Percentiles rank a stretch among this genome's conserved stretches.
Evolutionary conservation across 106 monocot genomes (phyloP).

Genomic region (Narthecium ossifragum): DNA sequence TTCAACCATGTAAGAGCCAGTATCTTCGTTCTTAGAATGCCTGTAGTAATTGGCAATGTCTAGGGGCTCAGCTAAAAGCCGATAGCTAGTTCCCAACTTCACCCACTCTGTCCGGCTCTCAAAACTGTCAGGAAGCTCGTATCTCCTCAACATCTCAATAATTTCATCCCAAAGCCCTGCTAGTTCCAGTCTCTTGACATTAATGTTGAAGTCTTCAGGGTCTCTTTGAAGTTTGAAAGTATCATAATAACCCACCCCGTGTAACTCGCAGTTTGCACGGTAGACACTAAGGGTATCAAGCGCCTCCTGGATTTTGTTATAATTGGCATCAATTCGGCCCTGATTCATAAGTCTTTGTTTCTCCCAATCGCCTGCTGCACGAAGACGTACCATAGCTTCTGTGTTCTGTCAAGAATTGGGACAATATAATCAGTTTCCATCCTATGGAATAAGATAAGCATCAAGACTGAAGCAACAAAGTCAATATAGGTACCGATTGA

Average conservation of each 20-base stretch:
- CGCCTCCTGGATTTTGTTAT: conserved; percentile 27
- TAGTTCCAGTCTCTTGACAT: conserved; percentile 40
- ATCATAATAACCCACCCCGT: conserved; percentile 45
- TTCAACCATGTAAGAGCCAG: conserved; percentile 41
- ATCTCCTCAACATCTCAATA: conserved; percentile 42
- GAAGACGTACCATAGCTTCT: conserved; percentile 36
- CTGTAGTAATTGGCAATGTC: conserved; percentile 61
- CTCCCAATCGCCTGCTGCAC: conserved; percentile 32
- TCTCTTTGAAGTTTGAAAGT: conserved; percentile 44
- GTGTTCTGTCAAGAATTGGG: no score
- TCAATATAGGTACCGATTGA: no score
- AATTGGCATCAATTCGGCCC: conserved; percentile 27
- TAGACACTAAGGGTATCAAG: conserved; percentile 20
- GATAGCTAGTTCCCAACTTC: conserved; percentile 34
- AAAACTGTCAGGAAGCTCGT: conserved; percentile 39
- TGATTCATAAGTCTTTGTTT: conserved; percentile 34
- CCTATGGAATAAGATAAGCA: no score
- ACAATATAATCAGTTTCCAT: no score
- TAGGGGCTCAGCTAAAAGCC: conserved; percentile 46
- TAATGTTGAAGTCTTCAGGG: conserved; percentile 37
- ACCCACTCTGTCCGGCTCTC: conserved; percentile 37
- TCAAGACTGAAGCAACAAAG: no score
- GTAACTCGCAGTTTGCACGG: conserved; percentile 20
- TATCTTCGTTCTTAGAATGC: conserved; percentile 51
- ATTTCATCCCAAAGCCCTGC: conserved; percentile 63